These are phyloP conservation scores for Neurospora sp. DNA, from an alignment of 495 filamentous ascomycete genomes.

Conservation along the genomic window DNA sequence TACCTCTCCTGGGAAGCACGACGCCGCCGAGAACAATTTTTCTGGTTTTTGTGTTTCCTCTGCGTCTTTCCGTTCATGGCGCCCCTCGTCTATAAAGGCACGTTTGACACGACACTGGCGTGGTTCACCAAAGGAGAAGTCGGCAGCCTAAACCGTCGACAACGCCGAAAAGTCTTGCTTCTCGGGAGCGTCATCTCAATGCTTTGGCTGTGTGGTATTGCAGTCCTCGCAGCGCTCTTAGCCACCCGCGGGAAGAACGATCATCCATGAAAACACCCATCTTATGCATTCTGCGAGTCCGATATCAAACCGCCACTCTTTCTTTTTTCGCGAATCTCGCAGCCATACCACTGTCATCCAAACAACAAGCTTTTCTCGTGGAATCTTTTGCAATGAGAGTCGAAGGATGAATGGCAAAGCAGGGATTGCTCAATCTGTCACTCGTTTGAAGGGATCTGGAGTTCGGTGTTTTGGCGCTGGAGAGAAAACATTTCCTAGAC, in stretches of 20 bases:
- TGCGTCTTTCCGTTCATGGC: slow-evolving; percentile 27
- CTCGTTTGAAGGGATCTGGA: not conserved
- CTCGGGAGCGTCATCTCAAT: slow-evolving; percentile 9
- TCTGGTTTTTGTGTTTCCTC: slow-evolving; percentile 17
- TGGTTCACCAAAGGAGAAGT: slow-evolving; percentile 29
- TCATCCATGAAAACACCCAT: not conserved
- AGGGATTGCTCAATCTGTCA: not conserved
- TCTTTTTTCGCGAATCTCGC: not conserved
- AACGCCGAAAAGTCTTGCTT: slow-evolving; percentile 17
- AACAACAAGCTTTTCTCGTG: not conserved
- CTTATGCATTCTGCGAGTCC: not conserved
- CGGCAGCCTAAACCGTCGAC: slow-evolving; percentile 12
- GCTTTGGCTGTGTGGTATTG: slow-evolving; percentile 10
- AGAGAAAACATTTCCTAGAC: not conserved
- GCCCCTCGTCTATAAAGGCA: slow-evolving; percentile 16
- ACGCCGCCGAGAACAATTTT: slow-evolving; percentile 15
- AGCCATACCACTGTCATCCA: not conserved
- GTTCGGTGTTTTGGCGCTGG: not conserved
- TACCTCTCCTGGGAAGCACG: slow-evolving; percentile 18
- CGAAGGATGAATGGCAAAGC: not conserved
- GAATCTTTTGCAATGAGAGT: not conserved
- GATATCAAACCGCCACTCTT: not conserved
- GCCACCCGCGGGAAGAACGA: not conserved
- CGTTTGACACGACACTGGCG: slow-evolving; percentile 13
- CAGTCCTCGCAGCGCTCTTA: slow-evolving; percentile 1